Percentiles rank a stretch among this genome's conserved stretches.
Conservation (phyloP, 768 basidiomycete genomes). For the Auriscalpium microsporum region DNA sequence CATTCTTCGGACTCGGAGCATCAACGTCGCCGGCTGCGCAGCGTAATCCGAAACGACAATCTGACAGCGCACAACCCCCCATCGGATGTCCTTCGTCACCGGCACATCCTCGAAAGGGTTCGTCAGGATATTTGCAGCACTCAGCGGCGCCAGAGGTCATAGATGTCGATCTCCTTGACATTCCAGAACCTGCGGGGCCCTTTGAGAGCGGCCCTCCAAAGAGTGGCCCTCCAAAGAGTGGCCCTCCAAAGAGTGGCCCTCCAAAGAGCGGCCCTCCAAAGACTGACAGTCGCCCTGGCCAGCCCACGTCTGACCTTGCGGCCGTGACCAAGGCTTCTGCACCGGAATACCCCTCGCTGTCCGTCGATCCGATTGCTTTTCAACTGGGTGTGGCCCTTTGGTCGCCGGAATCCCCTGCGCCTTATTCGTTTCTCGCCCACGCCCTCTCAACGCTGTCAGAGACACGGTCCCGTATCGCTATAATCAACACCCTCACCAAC, state of each 20-base stretch:
- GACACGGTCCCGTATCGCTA: constrained; percentile 67
- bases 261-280: neutral
- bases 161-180: constrained; percentile 26
- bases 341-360: constrained; percentile 25
- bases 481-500: constrained; percentile 65
- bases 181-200: neutral
- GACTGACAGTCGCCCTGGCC: no score
- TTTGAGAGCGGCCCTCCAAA: neutral
- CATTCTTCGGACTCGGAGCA: neutral
- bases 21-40: no score
- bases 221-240: neutral
- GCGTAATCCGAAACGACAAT: neutral
- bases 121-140: neutral
- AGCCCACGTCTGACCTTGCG: neutral
- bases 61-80: neutral
- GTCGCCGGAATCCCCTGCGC: constrained; percentile 31
- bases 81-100: no score
- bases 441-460: constrained; percentile 50
- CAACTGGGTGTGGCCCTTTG: constrained; percentile 36
- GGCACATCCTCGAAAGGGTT: neutral
- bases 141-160: constrained; percentile 18
- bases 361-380: constrained; percentile 44
- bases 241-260: no score
- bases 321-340: neutral
- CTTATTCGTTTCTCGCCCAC: constrained; percentile 66